Evolutionary conservation across 306 rosid genomes (phyloP), one percentile per base, ranked within the genome.

Genomic region (Adenanthera pavonina): DNA sequence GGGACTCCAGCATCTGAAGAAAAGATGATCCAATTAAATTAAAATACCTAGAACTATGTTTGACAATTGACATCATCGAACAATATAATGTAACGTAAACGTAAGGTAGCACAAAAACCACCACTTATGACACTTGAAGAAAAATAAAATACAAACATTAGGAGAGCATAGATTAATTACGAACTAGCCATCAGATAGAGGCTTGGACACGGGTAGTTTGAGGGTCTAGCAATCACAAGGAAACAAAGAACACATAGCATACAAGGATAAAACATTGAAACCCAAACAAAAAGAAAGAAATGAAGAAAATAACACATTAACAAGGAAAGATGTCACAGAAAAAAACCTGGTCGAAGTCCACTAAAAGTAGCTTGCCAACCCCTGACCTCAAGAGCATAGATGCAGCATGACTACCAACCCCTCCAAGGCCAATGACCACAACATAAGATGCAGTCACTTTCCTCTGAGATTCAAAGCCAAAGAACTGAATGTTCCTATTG

Each of bases 341-440:
- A 77, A n/a, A 81, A 75, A 95, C 97, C 99, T 95, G 99, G 78
- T 95, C 97, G 87, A 95, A 93, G 86, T 95, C 99, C 78, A 95
- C 97, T 72, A 95, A 97, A 77, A 95, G 97, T 77, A 95, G 99
- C 89, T 89, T 90, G 77, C 99, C 97, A 83, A 93, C 82, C 72
- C 99, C 97, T 38, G 99, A 89, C 80, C 99, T 89, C 82, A 95
- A 84, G 78, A 95, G 97, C 99, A 95, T 90, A 75, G 90, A 71
- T 53, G 99, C 97, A 68, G 99, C 99, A 83, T 95, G 97, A 85
- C 99, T 95, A 81, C 97, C 97, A 20, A 95, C 97, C 81, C 99
- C 97, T 83, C 99, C 99, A 85, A 95, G 97, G 83, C 99, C 99
- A 88, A 95, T 91, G 76, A 95, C 93, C 85, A 95, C 97, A 77